phyloP scores from a whole-genome alignment of 495 filamentous ascomycete species.

The Acidiella bohemica region DNA sequence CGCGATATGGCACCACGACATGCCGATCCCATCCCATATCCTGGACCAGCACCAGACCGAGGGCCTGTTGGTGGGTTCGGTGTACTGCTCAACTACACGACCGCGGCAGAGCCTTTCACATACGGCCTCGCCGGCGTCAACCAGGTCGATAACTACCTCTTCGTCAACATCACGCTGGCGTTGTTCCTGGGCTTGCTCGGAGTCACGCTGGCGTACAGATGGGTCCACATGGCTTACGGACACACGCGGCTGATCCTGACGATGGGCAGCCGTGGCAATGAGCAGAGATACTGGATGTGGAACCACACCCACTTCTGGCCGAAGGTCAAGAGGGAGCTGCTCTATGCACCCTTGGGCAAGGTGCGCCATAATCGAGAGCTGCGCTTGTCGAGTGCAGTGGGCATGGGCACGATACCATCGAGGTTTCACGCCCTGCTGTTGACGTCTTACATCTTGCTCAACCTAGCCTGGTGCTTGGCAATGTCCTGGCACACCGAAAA shows the following conservation, averaged over 20 bases:
- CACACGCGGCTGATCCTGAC: conserved; percentile 61
- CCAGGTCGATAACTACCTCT: conserved; percentile 27
- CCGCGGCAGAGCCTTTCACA: conserved; percentile 10
- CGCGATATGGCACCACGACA: conserved; percentile 10
- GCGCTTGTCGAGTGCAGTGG: conserved; percentile 71
- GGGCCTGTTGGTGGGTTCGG: conserved; percentile 10
- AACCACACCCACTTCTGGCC: conserved; percentile 52
- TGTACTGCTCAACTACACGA: conserved; percentile 3
- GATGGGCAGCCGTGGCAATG: conserved; percentile 31
- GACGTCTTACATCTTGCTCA: conserved; percentile 54
- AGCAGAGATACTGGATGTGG: conserved; percentile 47
- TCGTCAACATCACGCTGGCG: conserved; percentile 23
- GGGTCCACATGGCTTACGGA: conserved; percentile 48
- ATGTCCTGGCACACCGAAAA: conserved; percentile 44
- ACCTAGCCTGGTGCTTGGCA: conserved; percentile 66
- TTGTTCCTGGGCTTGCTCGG: conserved; percentile 38
- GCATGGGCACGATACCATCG: conserved; percentile 78
- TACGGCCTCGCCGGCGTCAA: conserved; percentile 29
- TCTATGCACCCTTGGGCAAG: conserved; percentile 67
- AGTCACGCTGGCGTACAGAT: conserved; percentile 41
- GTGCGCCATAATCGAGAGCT: conserved; percentile 84
- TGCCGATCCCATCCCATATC: not conserved
- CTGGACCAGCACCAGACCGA: not conserved
- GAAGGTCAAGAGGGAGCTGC: conserved; percentile 62
- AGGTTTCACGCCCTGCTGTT: conserved; percentile 72